Percentiles rank a stretch among this genome's conserved stretches.
Conservation (phyloP, 164 flowering plant genomes). For the Paratinospora sagittata region DNA sequence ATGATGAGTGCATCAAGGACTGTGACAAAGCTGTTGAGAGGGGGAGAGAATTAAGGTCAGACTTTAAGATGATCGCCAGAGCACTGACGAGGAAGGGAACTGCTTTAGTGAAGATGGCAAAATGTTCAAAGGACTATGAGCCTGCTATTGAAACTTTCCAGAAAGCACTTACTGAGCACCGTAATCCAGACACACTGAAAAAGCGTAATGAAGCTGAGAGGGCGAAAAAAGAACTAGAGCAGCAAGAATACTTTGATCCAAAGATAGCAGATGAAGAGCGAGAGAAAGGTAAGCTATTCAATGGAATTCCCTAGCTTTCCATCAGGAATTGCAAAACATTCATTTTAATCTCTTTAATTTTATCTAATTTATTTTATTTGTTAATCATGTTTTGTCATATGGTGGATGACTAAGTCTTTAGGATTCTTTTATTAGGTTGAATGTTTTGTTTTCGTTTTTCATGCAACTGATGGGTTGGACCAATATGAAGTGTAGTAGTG, state of each 20-base stretch:
- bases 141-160: conserved; percentile 91
- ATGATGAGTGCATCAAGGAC: conserved; percentile 89
- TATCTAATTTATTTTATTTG: not conserved
- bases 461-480: not conserved
- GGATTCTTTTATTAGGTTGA: not conserved
- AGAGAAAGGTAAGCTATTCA: conserved; percentile 64
- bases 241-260: conserved; percentile 88
- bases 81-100: conserved; percentile 95
- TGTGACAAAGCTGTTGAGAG: conserved; percentile 97
- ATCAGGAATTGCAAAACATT: not conserved
- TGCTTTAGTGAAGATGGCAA: conserved; percentile 83
- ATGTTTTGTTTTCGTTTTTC: not conserved
- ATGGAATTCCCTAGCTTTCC: not conserved
- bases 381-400: not conserved
- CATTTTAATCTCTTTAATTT: not conserved
- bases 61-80: conserved; percentile 88
- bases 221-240: conserved; percentile 91
- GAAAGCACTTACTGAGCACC: conserved; percentile 95
- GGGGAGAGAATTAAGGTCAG: conserved; percentile 87
- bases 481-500: not conserved
- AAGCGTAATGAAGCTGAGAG: conserved; percentile 91
- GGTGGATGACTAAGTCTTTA: not conserved
- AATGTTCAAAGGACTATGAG: conserved; percentile 80
- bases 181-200: conserved; percentile 92
- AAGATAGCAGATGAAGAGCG: conserved; percentile 88